These are phyloP conservation scores for Suaeda aralocaspica DNA, from an alignment of 148 eudicot species.

Conservation along the genomic window DNA sequence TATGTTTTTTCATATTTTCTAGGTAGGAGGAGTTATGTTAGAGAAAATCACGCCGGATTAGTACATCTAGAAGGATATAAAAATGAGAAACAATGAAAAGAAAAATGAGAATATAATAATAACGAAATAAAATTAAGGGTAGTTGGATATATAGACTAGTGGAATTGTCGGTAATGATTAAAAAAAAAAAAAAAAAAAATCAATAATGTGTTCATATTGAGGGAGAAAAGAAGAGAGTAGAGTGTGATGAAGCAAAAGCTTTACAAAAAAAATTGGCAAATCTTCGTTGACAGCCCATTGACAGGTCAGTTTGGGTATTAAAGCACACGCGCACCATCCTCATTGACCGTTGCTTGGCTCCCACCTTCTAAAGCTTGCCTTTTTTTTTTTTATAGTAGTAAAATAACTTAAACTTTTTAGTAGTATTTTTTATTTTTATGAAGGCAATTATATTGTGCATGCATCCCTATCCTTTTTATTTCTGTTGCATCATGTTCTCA, in stretches of 20 bases:
- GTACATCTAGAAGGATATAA: no score
- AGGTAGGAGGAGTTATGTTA: not conserved
- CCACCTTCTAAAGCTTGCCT: not conserved
- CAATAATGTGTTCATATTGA: not conserved
- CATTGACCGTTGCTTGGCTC: slow-evolving; percentile 37
- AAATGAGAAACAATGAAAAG: no score
- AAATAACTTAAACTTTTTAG: no score
- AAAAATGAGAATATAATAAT: not conserved
- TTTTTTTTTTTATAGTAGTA: not conserved
- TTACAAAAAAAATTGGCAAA: not conserved
- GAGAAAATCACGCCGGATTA: slow-evolving; percentile 7
- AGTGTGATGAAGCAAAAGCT: not conserved
- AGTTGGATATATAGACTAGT: slow-evolving; percentile 15
- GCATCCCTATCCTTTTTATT: not conserved
- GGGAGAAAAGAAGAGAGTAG: slow-evolving; percentile 18
- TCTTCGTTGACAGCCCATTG: slow-evolving; percentile 33
- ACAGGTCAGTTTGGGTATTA: slow-evolving; percentile 29
- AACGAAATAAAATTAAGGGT: not conserved
- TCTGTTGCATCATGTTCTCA: not conserved
- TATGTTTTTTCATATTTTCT: no score
- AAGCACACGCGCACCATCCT: slow-evolving; percentile 27
- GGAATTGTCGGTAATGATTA: slow-evolving; percentile 38
- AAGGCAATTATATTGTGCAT: not conserved
- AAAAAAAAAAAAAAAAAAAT: no score
- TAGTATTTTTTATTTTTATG: no score